Base-by-base conservation (phyloP, 257 asterid species). In the Fraxinus quadrangulata region DNA sequence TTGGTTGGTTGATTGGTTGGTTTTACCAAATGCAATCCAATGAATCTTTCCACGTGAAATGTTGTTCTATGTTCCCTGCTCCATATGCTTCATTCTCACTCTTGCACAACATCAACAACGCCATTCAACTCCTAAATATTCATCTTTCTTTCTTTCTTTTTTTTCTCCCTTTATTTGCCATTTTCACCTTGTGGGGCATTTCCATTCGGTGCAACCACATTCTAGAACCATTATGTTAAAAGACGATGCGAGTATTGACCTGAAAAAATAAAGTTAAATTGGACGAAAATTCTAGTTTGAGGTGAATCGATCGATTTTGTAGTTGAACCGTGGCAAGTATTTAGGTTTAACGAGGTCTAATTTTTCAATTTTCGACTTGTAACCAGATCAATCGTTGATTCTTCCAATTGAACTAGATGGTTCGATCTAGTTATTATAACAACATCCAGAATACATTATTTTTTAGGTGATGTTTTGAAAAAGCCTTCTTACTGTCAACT, bases 11-110 rank as follows among this genome's bases (percentile, higher is more conserved):
- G 47, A 1, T 10, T 61, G 68, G 73, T 70, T 66, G 73, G 26
- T 59, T 65, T 84, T 86, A 75, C 87, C 88, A 77, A 79, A 82
- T 82, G 49, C 37, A 40, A 36, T n/a, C 76, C 73, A 49, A 71
- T 87, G 85, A 78, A 84, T 87, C 87, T 84, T 80, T 80, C 81
- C 90, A 87, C 87, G 90, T 87, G 86, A 86, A 84, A 26, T 80
- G 83, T 77, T 11, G 42, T 37, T 1, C 42, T 40, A 14, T 42
- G 34, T 42, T 11, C 81, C 14, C 11, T 8, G 8, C 30, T 24
- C 72, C 79, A 19, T 66, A 77, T 37, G 70, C 72, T 40, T 47
- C 51, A 11, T 36, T 40, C 42, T 40, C 72, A 56, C 63, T 23
- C 73, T 75, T 63, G 31, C 71, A 61, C 33, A n/a, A n/a, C 28